phyloP scores from a whole-genome alignment of 768 basidiomycete species.

The Macrocybe gigantea region DNA sequence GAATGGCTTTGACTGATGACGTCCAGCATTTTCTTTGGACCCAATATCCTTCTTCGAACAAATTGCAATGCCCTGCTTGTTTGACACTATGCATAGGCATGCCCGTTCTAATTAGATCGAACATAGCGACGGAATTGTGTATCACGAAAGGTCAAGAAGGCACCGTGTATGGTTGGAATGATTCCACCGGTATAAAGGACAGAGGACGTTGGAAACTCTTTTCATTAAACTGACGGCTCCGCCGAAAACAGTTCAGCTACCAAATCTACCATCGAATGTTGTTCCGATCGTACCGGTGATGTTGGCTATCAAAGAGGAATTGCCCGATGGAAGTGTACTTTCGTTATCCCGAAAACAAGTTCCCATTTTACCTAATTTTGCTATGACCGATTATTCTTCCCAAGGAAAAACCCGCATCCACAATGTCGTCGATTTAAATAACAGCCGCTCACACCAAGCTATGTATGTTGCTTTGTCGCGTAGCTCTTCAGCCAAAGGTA shows the following conservation, averaged over 20 bases:
- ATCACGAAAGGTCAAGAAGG: conserved; percentile 31
- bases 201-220: conserved; percentile 20
- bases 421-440: conserved; percentile 23
- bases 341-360: conserved; percentile 15
- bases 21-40: too few relatives aligned
- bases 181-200: conserved; percentile 8
- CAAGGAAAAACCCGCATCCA: conserved; percentile 19
- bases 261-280: conserved; percentile 23
- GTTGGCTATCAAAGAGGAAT: conserved; percentile 3
- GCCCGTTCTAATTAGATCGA: conserved; percentile 26
- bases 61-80: conserved; percentile 11
- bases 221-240: conserved; percentile 22
- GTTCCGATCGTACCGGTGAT: conserved; percentile 17
- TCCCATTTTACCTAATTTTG: conserved; percentile 15
- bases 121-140: conserved; percentile 25
- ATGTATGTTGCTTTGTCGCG: conserved; percentile 25
- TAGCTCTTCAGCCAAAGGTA: conserved; percentile 20
- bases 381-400: conserved; percentile 22
- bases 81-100: conserved; percentile 23
- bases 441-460: conserved; percentile 14
- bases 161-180: conserved; percentile 21
- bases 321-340: conserved; percentile 9
- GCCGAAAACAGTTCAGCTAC: conserved; percentile 16
- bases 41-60: too few relatives aligned
- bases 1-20: too few relatives aligned